Base-by-base conservation (phyloP, 805 yeast species). In the Wickerhamomyces silvicola region DNA sequence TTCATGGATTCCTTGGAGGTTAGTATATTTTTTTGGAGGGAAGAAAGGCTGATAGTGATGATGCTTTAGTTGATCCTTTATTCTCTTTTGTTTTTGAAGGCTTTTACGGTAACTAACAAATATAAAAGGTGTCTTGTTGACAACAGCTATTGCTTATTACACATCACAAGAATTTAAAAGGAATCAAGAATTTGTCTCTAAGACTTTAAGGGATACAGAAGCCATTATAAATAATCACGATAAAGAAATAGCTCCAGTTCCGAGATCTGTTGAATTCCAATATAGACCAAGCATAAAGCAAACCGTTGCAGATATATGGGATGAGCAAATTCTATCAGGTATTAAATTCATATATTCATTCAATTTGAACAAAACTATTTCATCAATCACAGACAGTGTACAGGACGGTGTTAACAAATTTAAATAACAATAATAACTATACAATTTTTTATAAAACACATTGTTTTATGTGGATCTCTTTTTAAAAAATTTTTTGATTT, bases 291-390 rank as follows among this genome's bases (percentile, higher is more conserved):
- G 82, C 19, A 56, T 62, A 20, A 48, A 48, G 8, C 87, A 84
- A 54, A 78, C 87, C 0, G 62, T 72, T 38, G 81, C 78, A 43
- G 94, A 83, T 48, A 65, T 82, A 25, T 83, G 94, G 94, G 79
- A 83, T 50, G 76, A 72, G 27, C 88, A 81, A 51, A 69, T 83
- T 33, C 66, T 80, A 36, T 64, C 61, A 27, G 68, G 71, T 37
- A 83, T 78, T 15, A 75, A 75, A 43, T 78, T 81, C 72, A 43
- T 81, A 10, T 81, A 80, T 47, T 48, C 68, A 28, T 62, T 73
- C 39, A 66, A 68, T 51, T 59, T 75, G 69, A 61, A 70, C 54
- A 57, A 60, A 35, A 45, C 28, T 13, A 30, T 41, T 7, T 29
- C 42, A 5, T 30, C 28, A n/a, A 33, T 42, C 11, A 32, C 37